Base-by-base conservation (phyloP, 2,329 filamentous ascomycete species). In the Aspergillus felis region DNA sequence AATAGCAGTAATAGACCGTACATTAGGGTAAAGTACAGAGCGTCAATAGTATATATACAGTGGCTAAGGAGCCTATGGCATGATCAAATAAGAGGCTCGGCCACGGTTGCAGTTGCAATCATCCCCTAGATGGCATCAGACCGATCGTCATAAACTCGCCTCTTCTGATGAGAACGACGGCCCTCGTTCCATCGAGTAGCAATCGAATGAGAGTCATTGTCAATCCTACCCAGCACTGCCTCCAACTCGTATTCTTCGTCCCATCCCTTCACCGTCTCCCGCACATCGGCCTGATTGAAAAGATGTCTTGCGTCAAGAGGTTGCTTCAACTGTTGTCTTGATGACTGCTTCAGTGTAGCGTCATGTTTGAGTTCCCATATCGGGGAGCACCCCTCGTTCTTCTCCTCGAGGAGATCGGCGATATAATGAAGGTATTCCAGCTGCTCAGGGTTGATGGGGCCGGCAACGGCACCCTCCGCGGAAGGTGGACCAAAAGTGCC, bases 241-340 rank as follows among this genome's bases (percentile, higher is more conserved):
- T 70, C 66, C 51, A 71, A 55, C 54, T 70, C 69, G 52, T 64
- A 65, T 53, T 68, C 65, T 59, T 70, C 69, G 49, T 71, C 68
- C 69, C 69, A 71, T 14, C 46, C 22, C 53, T 63, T 60, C 10
- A 69, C 54, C 1, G 50, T 51, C 44, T 59, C 54, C 12, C 42
- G 53, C 17, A 69, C 55, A 44, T 54, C 55, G 5, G 49, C 20
- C 38, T 61, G 25, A 10, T 58, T 56, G 51, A 56, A 66, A 20
- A 61, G 47, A 22, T 22, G 53, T 17, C 48, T 25, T n/a, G 63
- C 57, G 32, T 62, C 57, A 9, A 58, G 25, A 8, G 63, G 49
- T 46, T 51, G 57, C 22, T 60, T 60, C 17, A 58, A 44, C 47
- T 49, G 55, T 25, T 41, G 56, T 42, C 64, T 66, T 24, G 38